phyloP scores from a whole-genome alignment of 176 grass and related monocot genomes.

The Puccinellia tenuiflora region DNA sequence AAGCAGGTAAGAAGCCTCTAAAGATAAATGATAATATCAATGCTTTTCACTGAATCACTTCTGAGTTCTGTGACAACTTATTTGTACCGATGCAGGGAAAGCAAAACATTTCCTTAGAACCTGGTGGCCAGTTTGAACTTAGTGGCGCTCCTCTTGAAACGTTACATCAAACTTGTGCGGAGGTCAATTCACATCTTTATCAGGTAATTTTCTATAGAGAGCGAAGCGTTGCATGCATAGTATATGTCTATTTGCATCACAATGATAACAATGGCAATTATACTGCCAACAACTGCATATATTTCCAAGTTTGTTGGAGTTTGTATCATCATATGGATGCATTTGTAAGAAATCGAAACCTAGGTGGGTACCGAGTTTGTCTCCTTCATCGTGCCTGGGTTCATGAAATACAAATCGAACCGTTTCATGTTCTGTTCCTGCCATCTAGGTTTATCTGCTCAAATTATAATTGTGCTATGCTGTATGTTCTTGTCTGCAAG shows the following conservation, averaged over 20 bases:
- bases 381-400: not conserved
- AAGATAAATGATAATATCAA: not conserved
- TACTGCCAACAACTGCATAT: not conserved
- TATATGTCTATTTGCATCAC: too few relatives aligned
- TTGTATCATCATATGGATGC: not conserved
- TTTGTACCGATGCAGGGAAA: slow-evolving; percentile 49
- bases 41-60: not conserved
- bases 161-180: slow-evolving; percentile 95
- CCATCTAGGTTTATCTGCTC: not conserved
- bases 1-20: slow-evolving; percentile 52
- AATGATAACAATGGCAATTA: too few relatives aligned
- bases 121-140: slow-evolving; percentile 96
- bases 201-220: slow-evolving; percentile 50
- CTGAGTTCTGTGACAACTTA: not conserved
- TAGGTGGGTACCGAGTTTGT: not conserved
- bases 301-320: not conserved
- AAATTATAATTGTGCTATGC: not conserved
- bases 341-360: not conserved
- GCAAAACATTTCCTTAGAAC: slow-evolving; percentile 94
- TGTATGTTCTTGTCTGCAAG: not conserved
- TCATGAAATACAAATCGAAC: not conserved
- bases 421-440: not conserved
- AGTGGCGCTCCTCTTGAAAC: slow-evolving; percentile 95
- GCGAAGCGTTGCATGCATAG: not conserved
- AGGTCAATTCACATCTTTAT: slow-evolving; percentile 99